Evolutionary conservation across 257 asterid species (phyloP).

Genomic region (Nicotiana knightiana): DNA sequence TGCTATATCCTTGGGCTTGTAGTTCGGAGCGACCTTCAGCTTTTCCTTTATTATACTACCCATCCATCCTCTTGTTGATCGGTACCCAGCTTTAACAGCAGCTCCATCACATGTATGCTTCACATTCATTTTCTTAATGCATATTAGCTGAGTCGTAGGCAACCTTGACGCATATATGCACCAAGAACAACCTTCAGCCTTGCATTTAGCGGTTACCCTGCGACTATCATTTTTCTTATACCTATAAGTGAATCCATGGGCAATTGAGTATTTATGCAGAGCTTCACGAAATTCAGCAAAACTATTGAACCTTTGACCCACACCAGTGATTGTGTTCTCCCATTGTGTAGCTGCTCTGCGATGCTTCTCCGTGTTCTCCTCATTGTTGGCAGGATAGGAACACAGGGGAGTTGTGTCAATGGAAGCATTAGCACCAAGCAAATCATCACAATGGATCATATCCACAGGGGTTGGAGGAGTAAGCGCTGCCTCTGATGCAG

Average conservation of each 20-base stretch:
- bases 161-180: slow-evolving; percentile 88
- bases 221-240: slow-evolving; percentile 96
- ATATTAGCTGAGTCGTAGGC: slow-evolving; percentile 87
- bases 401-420: slow-evolving; percentile 41
- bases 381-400: slow-evolving; percentile 29
- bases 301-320: slow-evolving; percentile 87
- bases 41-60: slow-evolving; percentile 92
- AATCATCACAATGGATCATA: slow-evolving; percentile 58
- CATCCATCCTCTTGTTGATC: slow-evolving; percentile 97
- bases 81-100: slow-evolving; percentile 81
- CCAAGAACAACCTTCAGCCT: slow-evolving; percentile 95
- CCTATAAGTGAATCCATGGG: slow-evolving; percentile 91
- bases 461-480: slow-evolving; percentile 61
- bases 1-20: slow-evolving; percentile 93
- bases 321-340: slow-evolving; percentile 93
- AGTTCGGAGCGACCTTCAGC: slow-evolving; percentile 79
- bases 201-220: slow-evolving; percentile 97
- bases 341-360: slow-evolving; percentile 86
- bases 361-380: slow-evolving; percentile 42
- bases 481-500: slow-evolving; percentile 59
- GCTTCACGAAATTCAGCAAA: slow-evolving; percentile 98
- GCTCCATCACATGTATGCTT: slow-evolving; percentile 91
- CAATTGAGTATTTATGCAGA: slow-evolving; percentile 91
- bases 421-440: slow-evolving; percentile 52
- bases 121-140: slow-evolving; percentile 84